Evolutionary conservation across 768 basidiomycete species (phyloP).

Genomic region (Rubroboletus pulcherrimus): DNA sequence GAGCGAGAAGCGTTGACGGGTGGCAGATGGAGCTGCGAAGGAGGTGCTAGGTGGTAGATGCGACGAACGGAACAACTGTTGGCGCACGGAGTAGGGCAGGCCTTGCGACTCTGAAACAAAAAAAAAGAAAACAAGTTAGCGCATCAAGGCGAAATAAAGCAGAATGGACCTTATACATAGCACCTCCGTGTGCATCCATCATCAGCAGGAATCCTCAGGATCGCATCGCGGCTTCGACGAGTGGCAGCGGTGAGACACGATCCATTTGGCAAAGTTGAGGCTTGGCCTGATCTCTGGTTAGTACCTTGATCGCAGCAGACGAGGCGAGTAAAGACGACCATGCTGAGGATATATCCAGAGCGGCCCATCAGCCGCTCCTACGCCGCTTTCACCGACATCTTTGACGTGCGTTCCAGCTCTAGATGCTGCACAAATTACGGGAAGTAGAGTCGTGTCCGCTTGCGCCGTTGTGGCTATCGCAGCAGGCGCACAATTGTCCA

Average conservation of each 20-base stretch:
- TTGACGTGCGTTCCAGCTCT: background rate
- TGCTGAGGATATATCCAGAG: background rate
- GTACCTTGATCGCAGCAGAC: background rate
- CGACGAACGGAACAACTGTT: constrained; percentile 39
- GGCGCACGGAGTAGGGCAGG: constrained; percentile 28
- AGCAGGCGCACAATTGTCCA: background rate
- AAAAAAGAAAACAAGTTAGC: too few species aligned
- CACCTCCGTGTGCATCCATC: too few species aligned
- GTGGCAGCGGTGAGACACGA: too few species aligned
- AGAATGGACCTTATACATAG: too few species aligned
- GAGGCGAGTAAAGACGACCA: background rate
- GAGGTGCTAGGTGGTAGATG: constrained; percentile 38
- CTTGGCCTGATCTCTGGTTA: background rate
- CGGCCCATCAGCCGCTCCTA: background rate
- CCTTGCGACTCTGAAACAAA: constrained; percentile 17
- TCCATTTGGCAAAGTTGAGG: too few species aligned
- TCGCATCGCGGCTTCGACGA: too few species aligned
- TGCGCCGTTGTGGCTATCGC: background rate
- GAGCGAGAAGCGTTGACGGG: too few species aligned
- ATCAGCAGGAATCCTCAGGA: too few species aligned
- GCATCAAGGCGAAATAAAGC: too few species aligned
- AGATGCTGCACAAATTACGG: background rate
- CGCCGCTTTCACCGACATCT: background rate
- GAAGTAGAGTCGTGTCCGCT: background rate
- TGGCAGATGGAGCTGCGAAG: constrained; percentile 38